Base-by-base conservation (phyloP, 768 basidiomycete genomes). In the Mycena galericulata region DNA sequence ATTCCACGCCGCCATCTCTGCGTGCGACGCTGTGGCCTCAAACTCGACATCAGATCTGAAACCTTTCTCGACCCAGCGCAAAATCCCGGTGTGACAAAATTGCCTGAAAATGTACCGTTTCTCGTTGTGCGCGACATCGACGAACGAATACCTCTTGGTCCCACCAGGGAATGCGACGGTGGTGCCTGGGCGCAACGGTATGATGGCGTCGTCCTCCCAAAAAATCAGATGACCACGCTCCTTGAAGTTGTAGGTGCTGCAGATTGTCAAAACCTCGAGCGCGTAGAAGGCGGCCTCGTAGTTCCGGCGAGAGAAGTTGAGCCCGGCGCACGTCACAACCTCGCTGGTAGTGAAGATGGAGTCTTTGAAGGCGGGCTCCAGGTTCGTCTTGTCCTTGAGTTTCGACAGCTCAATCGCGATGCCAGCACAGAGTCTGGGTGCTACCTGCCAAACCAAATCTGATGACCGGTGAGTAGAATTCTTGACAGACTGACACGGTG, bases 61-160 rank as follows among this genome's bases (percentile, higher is more conserved):
- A 12, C 54, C 62, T 32, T 64, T 54, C 4, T 64, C 62, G 5
- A 46, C 5, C 62, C 62, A 64, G 10, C 62, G 30, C 24, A 64
- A 5, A 1, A 22, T 43, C 1, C 41, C 27, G 12, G 53, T 22
- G 12, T 64, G 1, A 20, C 18, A 50, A n/a, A 15, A 62, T 32
- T 62, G 58, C 12, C 46, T 29, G 46, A 60, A 49, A 4, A 47
- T 3, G 34, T 14, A 60, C 1, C 46, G 30, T 22, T 1, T 26
- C 46, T 60, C 58, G 29, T 60, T 12, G 3, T 11, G 12, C 1
- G n/a, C 58, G 3, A 60, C 34, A 4, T 45, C 8, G n/a, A 38
- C 20, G 46, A 60, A 60, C 1, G 58, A 60, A 29, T 24, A 60
- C 2, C 46, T 18, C 20, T 60, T 46, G 3, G 32, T 34, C 2